Evolutionary conservation across 257 asterid species (phyloP).

Genomic region (Rubia yunnanensis): DNA sequence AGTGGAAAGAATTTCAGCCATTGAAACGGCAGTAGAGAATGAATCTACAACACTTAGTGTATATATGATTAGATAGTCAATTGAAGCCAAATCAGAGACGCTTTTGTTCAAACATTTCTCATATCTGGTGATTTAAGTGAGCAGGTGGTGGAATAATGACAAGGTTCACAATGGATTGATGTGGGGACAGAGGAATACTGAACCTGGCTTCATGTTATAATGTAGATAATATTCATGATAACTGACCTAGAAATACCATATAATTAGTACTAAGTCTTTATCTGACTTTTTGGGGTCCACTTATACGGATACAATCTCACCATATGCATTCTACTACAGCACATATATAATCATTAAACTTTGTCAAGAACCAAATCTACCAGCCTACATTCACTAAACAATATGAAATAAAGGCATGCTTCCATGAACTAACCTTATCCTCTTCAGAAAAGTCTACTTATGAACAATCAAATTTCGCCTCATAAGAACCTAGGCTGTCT

Average conservation of each 20-base stretch:
- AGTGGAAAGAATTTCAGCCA: neutral
- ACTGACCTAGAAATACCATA: neutral
- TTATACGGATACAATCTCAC: neutral
- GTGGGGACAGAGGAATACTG: neutral
- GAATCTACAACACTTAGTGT: neutral
- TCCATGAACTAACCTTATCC: conserved; percentile 18
- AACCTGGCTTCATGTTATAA: neutral
- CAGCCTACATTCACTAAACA: neutral
- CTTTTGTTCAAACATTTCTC: neutral
- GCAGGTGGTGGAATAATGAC: neutral
- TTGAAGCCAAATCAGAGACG: neutral
- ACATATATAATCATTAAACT: neutral
- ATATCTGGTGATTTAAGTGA: neutral
- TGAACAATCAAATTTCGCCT: conserved; percentile 6
- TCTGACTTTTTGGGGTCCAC: neutral
- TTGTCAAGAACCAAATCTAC: neutral
- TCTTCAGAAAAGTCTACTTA: conserved; percentile 5
- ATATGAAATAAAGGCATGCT: neutral
- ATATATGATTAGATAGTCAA: too few species aligned
- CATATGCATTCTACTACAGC: neutral
- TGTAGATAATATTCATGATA: neutral
- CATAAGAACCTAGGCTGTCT: conserved; percentile 31
- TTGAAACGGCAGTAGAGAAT: neutral
- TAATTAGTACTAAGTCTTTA: neutral
- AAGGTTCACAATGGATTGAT: neutral